Conservation (phyloP, 2,329 filamentous ascomycete species). For the Diaporthe citrichinensis region DNA sequence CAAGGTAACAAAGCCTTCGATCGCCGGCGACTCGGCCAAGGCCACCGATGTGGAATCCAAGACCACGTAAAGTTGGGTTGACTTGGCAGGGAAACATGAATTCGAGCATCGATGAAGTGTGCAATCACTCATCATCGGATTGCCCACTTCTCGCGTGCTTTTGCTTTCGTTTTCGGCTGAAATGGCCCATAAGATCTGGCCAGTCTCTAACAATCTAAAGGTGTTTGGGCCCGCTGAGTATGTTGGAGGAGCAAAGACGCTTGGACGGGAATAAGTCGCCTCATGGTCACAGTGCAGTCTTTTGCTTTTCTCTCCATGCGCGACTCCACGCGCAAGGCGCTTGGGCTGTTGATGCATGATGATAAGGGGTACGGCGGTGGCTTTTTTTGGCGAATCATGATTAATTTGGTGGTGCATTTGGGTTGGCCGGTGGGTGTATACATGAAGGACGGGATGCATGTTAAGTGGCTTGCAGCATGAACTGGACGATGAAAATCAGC, state of each 20-base stretch:
- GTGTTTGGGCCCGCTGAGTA: too few species aligned
- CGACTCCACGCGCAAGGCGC: not conserved
- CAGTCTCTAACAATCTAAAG: not conserved
- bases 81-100: not conserved
- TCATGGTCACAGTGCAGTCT: not conserved
- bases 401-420: not conserved
- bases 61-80: not conserved
- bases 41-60: not conserved
- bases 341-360: too few species aligned
- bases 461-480: not conserved
- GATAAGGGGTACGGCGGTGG: not conserved
- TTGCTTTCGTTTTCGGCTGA: not conserved
- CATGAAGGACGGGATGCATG: not conserved
- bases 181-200: not conserved
- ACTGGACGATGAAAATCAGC: not conserved
- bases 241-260: not conserved
- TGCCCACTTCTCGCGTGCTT: not conserved
- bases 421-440: not conserved
- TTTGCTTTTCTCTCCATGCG: not conserved
- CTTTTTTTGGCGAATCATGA: not conserved
- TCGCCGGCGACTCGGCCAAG: not conserved
- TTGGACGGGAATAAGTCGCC: not conserved
- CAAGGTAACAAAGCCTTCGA: conserved; percentile 19
- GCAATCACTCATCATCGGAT: not conserved
- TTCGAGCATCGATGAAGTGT: too few species aligned